These are phyloP conservation scores for Coprinopsis strossmayeri DNA, from an alignment of 768 basidiomycete genomes.

Conservation along the genomic window DNA sequence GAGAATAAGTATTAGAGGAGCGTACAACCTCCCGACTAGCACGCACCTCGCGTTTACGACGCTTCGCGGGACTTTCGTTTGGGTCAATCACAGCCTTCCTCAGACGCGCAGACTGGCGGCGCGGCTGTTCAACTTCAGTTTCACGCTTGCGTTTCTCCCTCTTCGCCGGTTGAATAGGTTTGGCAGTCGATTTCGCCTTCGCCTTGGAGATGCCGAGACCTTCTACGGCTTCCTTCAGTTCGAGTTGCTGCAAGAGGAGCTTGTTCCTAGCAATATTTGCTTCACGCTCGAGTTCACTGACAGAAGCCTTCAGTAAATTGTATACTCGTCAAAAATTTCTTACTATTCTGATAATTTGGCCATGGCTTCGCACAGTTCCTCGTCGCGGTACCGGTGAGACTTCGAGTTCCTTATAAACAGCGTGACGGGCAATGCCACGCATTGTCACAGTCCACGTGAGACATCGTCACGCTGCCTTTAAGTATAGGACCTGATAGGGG, in stretches of 20 bases:
- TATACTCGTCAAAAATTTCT: not conserved
- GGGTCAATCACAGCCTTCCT: constrained; percentile 40
- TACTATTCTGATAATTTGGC: constrained; percentile 9
- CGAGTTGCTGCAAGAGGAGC: constrained; percentile 63
- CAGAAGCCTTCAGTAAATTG: too few species aligned
- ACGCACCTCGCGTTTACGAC: constrained; percentile 59
- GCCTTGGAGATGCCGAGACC: constrained; percentile 40
- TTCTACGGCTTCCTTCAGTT: constrained; percentile 51
- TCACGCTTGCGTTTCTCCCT: constrained; percentile 44
- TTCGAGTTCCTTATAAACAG: too few species aligned
- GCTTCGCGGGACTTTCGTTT: constrained; percentile 60
- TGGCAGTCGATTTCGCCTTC: constrained; percentile 37
- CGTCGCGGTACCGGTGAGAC: too few species aligned
- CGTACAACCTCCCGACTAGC: not conserved
- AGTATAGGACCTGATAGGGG: too few species aligned
- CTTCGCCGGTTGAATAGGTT: constrained; percentile 57
- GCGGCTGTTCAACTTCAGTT: constrained; percentile 38
- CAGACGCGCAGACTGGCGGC: constrained; percentile 63
- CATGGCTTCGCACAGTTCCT: constrained; percentile 1
- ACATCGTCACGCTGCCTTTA: not conserved
- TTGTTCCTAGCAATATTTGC: constrained; percentile 80
- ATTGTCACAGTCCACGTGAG: not conserved
- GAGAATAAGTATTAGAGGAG: too few species aligned
- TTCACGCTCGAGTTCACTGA: constrained; percentile 64
- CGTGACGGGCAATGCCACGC: not conserved